A percentile compares a stretch with the other conserved stretches of the same genome.
Evolutionary conservation across 164 flowering plant genomes (phyloP).

Genomic region (Vitis vinifera): DNA sequence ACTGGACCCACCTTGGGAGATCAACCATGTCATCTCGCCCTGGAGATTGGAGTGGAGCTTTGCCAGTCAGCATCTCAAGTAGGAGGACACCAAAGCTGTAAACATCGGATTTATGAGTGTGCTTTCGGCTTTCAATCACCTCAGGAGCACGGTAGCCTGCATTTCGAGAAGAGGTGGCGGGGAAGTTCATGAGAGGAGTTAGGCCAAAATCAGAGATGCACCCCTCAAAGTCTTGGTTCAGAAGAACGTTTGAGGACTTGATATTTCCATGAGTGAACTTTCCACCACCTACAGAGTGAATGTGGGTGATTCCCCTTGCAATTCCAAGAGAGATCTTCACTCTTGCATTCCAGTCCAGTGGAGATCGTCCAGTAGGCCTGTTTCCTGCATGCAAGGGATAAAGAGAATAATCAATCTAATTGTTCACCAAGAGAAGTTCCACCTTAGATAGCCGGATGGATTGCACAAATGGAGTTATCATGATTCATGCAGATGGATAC

Average conservation of each 20-base stretch:
- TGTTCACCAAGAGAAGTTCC: not conserved
- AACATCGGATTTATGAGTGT: constrained; percentile 54
- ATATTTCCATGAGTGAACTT: constrained; percentile 60
- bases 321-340: constrained; percentile 47
- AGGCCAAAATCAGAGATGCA: constrained; percentile 57
- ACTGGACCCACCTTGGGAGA: constrained; percentile 70
- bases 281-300: constrained; percentile 49
- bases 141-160: constrained; percentile 68
- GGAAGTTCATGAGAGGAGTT: constrained; percentile 41
- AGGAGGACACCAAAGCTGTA: constrained; percentile 68
- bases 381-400: constrained; percentile 24
- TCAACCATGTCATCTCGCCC: constrained; percentile 58
- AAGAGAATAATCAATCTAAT: not conserved
- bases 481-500: not conserved
- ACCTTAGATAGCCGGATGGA: not conserved
- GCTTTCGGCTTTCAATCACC: constrained; percentile 47
- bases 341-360: constrained; percentile 57
- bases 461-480: not conserved
- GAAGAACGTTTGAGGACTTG: constrained; percentile 58
- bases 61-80: constrained; percentile 65
- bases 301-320: constrained; percentile 53
- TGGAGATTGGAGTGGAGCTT: constrained; percentile 51
- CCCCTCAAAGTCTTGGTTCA: constrained; percentile 34
- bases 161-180: constrained; percentile 25
- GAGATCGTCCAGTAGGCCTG: constrained; percentile 35